phyloP scores from a whole-genome alignment of 495 filamentous ascomycete genomes.

The Peziza echinospora region DNA sequence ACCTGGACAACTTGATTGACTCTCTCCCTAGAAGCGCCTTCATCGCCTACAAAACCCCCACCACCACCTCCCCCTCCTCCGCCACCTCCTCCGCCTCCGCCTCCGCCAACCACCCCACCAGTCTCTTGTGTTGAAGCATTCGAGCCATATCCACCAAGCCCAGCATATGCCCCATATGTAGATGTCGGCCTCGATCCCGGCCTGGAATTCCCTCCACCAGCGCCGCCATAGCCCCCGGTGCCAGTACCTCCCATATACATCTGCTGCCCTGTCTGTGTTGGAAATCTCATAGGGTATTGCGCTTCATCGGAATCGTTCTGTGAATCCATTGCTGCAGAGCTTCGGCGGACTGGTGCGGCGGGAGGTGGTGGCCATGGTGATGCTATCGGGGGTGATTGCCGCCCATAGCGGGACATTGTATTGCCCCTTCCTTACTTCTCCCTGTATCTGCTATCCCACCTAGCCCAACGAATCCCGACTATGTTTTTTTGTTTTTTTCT shows the following conservation, averaged over 20 bases:
- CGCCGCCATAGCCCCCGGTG: neutral
- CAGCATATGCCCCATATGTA: neutral
- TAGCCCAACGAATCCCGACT: too few relatives aligned
- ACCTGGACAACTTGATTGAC: conserved; percentile 16
- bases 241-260: neutral
- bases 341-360: neutral
- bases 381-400: neutral
- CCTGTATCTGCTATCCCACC: too few relatives aligned
- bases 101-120: neutral
- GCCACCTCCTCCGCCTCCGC: conserved; percentile 1
- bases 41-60: neutral
- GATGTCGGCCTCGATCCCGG: neutral
- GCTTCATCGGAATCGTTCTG: neutral
- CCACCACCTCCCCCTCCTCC: conserved; percentile 1
- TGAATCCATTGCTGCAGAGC: neutral
- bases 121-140: neutral
- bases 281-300: neutral
- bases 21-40: conserved; percentile 15
- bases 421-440: too few relatives aligned
- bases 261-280: neutral
- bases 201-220: neutral
- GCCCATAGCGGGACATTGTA: neutral
- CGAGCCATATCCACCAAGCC: too few relatives aligned
- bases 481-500: too few relatives aligned
- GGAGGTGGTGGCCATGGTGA: neutral